phyloP scores from a whole-genome alignment of 2,329 filamentous ascomycete species.

The Hypoxylon sp. region DNA sequence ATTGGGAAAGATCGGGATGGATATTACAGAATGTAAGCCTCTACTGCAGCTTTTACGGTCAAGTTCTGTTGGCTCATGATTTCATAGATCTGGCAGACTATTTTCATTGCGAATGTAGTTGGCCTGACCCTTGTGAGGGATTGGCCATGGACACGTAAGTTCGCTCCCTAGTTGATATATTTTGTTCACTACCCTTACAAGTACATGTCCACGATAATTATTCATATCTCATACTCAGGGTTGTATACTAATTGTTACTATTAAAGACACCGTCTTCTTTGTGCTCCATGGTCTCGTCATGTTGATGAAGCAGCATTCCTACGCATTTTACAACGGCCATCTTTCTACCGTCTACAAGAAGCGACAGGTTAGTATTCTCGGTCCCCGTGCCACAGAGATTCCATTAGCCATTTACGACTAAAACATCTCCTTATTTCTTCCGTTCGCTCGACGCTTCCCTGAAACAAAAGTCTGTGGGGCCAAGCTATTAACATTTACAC shows the following conservation, averaged over 20 bases:
- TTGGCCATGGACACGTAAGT: slow-evolving; percentile 80
- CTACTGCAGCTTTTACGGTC: neutral
- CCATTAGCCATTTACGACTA: neutral
- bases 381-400: neutral
- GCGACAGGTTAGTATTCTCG: slow-evolving; percentile 50
- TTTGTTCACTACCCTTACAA: neutral
- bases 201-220: neutral
- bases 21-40: slow-evolving; percentile 75
- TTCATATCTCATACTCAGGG: neutral
- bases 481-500: slow-evolving; percentile 3
- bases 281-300: slow-evolving; percentile 81
- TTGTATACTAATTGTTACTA: slow-evolving; percentile 10
- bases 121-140: slow-evolving; percentile 77
- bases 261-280: slow-evolving; percentile 63
- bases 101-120: slow-evolving; percentile 74
- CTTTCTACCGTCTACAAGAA: slow-evolving; percentile 72
- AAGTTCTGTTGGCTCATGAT: neutral
- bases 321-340: slow-evolving; percentile 84
- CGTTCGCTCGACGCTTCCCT: neutral
- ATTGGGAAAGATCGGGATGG: slow-evolving; percentile 80
- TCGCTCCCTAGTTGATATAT: neutral
- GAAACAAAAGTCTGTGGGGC: neutral
- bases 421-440: neutral
- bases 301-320: slow-evolving; percentile 88
- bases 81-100: slow-evolving; percentile 74